Conservation (phyloP, 1,284 basidiomycete genomes). For the Polyporus tsugae region DNA sequence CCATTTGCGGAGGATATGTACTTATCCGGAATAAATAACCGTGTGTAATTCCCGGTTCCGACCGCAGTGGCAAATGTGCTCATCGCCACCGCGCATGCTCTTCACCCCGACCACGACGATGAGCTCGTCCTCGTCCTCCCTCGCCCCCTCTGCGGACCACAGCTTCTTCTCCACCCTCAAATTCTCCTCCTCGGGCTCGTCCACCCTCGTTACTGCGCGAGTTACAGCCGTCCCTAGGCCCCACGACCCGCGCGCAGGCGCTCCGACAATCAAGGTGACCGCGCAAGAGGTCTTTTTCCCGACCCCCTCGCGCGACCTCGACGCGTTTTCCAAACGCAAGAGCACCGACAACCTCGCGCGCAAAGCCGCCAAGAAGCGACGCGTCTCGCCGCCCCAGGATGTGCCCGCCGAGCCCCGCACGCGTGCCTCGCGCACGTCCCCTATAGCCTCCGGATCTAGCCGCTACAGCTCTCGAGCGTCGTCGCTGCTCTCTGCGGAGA, state of each 20-base stretch:
- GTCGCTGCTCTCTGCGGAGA: slow-evolving; percentile 25
- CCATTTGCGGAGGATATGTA: background rate
- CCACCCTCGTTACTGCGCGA: slow-evolving; percentile 39
- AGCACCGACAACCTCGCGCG: slow-evolving; percentile 19
- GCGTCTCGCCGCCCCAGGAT: slow-evolving; percentile 32
- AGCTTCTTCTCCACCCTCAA: slow-evolving; percentile 43
- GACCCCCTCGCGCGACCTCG: slow-evolving; percentile 25
- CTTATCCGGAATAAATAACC: background rate
- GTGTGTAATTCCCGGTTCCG: slow-evolving; percentile 1
- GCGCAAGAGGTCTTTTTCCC: slow-evolving; percentile 30
- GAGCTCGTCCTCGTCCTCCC: slow-evolving; percentile 31
- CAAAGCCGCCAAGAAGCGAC: slow-evolving; percentile 37
- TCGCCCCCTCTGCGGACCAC: slow-evolving; percentile 32
- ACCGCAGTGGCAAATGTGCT: slow-evolving; percentile 26
- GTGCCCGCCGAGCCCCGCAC: slow-evolving; percentile 27
- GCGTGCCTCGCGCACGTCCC: slow-evolving; percentile 38
- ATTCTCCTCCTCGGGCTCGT: slow-evolving; percentile 31
- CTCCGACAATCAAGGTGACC: slow-evolving; percentile 36
- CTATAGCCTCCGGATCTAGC: slow-evolving; percentile 26
- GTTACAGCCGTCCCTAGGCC: slow-evolving; percentile 36
- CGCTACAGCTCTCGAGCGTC: slow-evolving; percentile 32
- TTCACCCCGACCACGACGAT: slow-evolving; percentile 29
- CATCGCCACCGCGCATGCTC: slow-evolving; percentile 29
- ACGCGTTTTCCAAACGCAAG: slow-evolving; percentile 29
- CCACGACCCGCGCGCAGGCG: slow-evolving; percentile 29